These are phyloP conservation scores for Rubia peregrina DNA, from an alignment of 305 asterid genomes.

Conservation along the genomic window DNA sequence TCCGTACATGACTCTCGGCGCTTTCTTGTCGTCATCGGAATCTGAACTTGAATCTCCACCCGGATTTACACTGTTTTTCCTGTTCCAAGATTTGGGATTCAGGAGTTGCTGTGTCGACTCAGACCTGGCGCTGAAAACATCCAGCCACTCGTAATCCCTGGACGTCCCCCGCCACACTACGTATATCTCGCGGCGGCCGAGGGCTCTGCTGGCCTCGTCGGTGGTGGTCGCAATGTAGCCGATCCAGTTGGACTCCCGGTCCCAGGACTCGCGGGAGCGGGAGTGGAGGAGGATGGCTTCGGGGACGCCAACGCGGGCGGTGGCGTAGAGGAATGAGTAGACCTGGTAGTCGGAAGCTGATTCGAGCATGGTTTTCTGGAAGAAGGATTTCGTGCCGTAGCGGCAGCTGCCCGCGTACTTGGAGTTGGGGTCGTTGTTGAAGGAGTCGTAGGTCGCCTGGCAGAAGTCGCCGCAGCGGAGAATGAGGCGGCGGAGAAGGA, in stretches of 20 bases:
- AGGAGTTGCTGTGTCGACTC: constrained; percentile 43
- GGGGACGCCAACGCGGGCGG: constrained; percentile 41
- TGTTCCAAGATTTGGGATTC: constrained; percentile 19
- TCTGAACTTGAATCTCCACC: constrained; percentile 10
- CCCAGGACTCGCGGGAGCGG: constrained; percentile 67
- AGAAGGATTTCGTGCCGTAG: constrained; percentile 65
- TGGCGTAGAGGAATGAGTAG: constrained; percentile 55
- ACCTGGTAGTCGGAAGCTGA: constrained; percentile 45
- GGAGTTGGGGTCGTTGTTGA: constrained; percentile 76
- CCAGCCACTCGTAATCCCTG: constrained; percentile 64
- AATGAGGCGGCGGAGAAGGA: constrained; percentile 61
- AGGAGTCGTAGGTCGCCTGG: constrained; percentile 78
- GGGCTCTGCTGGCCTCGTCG: constrained; percentile 33
- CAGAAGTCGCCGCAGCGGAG: constrained; percentile 87
- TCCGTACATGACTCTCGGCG: constrained; percentile 62
- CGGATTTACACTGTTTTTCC: neutral
- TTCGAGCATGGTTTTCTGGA: constrained; percentile 52
- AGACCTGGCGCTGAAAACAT: constrained; percentile 48
- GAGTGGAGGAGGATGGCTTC: constrained; percentile 57
- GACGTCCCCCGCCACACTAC: constrained; percentile 74
- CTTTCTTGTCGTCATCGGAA: constrained; percentile 26
- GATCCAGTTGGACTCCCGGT: constrained; percentile 81
- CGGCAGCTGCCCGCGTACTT: constrained; percentile 74
- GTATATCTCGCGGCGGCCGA: constrained; percentile 68
- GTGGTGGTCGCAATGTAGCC: constrained; percentile 62